Conservation (phyloP, 2,329 filamentous ascomycete species). For the Claviceps sp. region DNA sequence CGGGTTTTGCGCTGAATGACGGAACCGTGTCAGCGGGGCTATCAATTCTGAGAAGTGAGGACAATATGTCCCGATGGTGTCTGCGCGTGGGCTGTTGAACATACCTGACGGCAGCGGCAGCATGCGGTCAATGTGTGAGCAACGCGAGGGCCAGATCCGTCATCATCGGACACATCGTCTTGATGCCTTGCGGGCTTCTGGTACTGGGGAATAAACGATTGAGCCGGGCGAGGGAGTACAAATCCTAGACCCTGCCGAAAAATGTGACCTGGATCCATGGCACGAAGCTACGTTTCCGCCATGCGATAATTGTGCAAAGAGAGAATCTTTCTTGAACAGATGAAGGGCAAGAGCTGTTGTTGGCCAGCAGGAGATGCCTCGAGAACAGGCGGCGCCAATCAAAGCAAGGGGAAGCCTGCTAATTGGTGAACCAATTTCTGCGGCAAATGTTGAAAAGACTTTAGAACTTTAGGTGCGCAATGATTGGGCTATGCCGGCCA, state of each 20-base stretch:
- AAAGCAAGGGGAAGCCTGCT: background rate
- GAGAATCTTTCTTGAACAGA: background rate
- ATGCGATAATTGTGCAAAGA: background rate
- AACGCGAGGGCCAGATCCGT: constrained; percentile 45
- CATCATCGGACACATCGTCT: constrained; percentile 34
- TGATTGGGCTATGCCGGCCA: background rate
- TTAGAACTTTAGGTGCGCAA: background rate
- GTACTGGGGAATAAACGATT: constrained; percentile 18
- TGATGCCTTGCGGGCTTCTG: constrained; percentile 16
- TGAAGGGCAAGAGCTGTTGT: background rate
- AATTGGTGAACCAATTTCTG: background rate
- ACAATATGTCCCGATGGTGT: background rate
- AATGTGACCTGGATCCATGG: constrained; percentile 47
- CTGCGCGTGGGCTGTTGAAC: constrained; percentile 12
- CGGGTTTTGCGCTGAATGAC: constrained; percentile 70
- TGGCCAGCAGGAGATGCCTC: background rate
- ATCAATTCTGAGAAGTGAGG: background rate
- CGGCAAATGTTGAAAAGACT: background rate
- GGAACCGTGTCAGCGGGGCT: constrained; percentile 2
- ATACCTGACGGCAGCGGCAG: constrained; percentile 65
- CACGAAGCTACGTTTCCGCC: background rate
- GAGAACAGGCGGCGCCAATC: constrained; percentile 1
- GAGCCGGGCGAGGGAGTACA: constrained; percentile 25
- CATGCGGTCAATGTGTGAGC: constrained; percentile 72
- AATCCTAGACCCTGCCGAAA: constrained; percentile 44